Conservation (phyloP, 2,329 filamentous ascomycete genomes). For the Botrytis galanthina region DNA sequence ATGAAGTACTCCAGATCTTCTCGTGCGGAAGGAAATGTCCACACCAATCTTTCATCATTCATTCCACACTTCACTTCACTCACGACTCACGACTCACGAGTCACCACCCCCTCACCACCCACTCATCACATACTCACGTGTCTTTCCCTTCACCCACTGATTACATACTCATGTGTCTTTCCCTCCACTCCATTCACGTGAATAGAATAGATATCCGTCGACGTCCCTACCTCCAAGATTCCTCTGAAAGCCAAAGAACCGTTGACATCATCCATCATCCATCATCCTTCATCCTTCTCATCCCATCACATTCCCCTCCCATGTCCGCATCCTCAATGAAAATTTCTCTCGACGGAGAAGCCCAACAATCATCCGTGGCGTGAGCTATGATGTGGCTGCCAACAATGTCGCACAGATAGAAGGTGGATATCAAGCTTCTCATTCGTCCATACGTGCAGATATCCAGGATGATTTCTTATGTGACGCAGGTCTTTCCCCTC, state of each 20-base stretch:
- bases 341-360: not conserved
- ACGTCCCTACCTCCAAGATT: too few relatives aligned
- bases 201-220: too few relatives aligned
- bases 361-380: not conserved
- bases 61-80: not conserved
- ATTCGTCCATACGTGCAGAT: not conserved
- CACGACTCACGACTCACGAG: not conserved
- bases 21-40: not conserved
- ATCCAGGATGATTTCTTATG: not conserved
- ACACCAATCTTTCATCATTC: not conserved
- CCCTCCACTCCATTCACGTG: not conserved
- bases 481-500: not conserved
- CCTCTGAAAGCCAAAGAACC: not conserved
- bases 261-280: not conserved
- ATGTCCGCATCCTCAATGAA: not conserved
- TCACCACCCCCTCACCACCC: not conserved
- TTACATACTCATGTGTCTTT: not conserved
- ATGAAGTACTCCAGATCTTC: not conserved
- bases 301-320: not conserved
- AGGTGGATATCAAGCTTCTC: not conserved
- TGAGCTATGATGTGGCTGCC: constrained; percentile 17
- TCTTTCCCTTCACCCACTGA: not conserved
- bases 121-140: not conserved
- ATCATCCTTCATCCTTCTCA: not conserved
- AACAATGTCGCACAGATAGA: constrained; percentile 10